A percentile compares a stretch with the other conserved stretches of the same genome.
Evolutionary conservation across 2,329 filamentous ascomycete species (phyloP).

Genomic region (Microsporum audouinii): DNA sequence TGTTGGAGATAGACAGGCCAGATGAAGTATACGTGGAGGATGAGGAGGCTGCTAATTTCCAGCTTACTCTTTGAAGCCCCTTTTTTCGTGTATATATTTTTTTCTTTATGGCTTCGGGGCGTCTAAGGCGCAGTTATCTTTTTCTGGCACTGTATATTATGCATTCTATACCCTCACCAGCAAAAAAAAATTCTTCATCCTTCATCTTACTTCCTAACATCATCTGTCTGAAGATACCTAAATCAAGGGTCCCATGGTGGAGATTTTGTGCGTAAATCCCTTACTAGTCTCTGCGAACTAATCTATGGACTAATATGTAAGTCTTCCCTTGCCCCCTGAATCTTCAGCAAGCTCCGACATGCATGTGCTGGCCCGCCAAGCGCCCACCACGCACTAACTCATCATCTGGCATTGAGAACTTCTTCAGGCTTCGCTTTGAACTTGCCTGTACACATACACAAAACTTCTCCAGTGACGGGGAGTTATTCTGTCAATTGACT

Average conservation of each 20-base stretch:
- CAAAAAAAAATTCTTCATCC: background rate
- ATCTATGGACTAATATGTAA: background rate
- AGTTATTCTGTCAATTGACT: background rate
- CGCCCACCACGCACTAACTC: background rate
- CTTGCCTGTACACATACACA: background rate
- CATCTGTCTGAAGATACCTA: slow-evolving; percentile 3
- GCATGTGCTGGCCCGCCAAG: slow-evolving; percentile 3
- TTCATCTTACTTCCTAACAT: background rate
- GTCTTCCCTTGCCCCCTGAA: background rate
- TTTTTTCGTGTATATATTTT: background rate
- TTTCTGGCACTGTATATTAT: background rate
- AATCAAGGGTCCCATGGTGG: background rate
- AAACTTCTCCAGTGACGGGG: background rate
- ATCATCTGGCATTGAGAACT: background rate
- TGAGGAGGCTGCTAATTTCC: slow-evolving; percentile 30
- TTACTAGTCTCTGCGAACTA: background rate
- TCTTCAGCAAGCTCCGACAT: background rate
- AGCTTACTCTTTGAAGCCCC: slow-evolving; percentile 27
- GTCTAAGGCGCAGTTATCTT: background rate
- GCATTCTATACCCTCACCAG: background rate
- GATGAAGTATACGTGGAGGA: slow-evolving; percentile 29
- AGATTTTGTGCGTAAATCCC: background rate
- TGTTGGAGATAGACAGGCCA: slow-evolving; percentile 5
- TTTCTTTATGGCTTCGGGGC: background rate
- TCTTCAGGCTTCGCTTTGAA: background rate